Base-by-base conservation (phyloP, 2,329 filamentous ascomycete species). In the Celoporthe dispersa region DNA sequence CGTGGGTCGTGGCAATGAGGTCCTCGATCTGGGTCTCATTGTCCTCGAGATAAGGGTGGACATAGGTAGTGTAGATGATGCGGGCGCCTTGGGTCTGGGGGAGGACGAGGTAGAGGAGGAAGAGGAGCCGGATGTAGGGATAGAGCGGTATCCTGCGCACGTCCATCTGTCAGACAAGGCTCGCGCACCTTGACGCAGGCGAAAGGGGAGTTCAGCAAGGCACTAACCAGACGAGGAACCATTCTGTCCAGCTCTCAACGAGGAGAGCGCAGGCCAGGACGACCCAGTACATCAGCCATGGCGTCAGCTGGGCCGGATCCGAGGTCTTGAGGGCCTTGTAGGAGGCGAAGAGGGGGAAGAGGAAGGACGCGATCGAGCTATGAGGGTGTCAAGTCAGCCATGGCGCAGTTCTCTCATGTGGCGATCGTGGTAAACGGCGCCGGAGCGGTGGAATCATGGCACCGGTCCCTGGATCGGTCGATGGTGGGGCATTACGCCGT, bases 271-370 rank as follows among this genome's bases (percentile, higher is more conserved):
- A 91, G 72, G 93, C 92, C 74, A 98, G 88, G 33, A 97, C 94
- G 71, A 97, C 94, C 92, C 95, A 99, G 87, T 98, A 99, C 92
- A 98, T 98, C 74, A 98, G 88, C 96, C 96, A 99, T 90, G 95
- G 95, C 73, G 93, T 93, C 71, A 98, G 87, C 78, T 97, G 90
- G 51, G 93, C 91, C 2, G 94, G 94, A 80, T 98, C 93, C 66
- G 92, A 92, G 22, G 94, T 94, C 83, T 96, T 95, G 78, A 99
- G 91, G 64, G 96, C 95, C 85, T 98, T 98, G 87, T 98, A 98
- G 73, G 95, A 97, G 75, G 95, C 94, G 83, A 97, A 98, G 73
- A 98, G 90, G 66, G 96, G 96, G 79, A 98, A 97, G 78, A 98
- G 90, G 78, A 97, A 94, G 69, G 94, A 97, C 70, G 92, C 90